Evolutionary conservation across 768 basidiomycete species (phyloP), one percentile per base, ranked within the genome.

Genomic region (Macrolepiota dolichaula): DNA sequence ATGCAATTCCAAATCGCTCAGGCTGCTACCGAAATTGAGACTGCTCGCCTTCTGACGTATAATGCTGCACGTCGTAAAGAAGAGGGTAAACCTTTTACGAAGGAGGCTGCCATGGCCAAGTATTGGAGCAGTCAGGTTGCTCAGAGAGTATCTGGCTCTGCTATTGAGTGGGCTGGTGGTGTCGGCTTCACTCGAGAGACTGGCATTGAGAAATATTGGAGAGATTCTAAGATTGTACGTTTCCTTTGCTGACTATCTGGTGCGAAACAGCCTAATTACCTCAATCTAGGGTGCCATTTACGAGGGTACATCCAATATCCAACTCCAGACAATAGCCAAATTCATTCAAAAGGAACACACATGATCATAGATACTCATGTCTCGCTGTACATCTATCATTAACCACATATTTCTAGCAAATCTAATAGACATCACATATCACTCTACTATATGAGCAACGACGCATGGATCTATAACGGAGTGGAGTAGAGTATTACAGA

Each of bases 51-150:
- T 51, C 73, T 98, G 64, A 96, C 95, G 6, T 99, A 99, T 78
- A 98, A 98, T 68, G 96, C 96, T 22, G 96, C 97, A 42, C 81
- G 96, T 32, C 82, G 93, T 57, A 96, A 96, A 81, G 96, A 97
- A 73, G 91, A 95, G 72, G 94, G 94, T 9, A 79, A 80, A 69
- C 69, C 76, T 27, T 99, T 98, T 74, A 87, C 88, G 29, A 93
- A 92, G 74, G 92, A 98, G 75, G 96, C 97, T 11, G 97, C 97
- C 1, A 97, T 98, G 92, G 97, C 97, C 53, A 99, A 99, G 74
- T 96, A 91, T 69, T 93, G 87, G 81, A 83, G 89, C 24, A 94
- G 93, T 62, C 83, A 90, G 22, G 85, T 99, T 5, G 97, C 97
- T 13, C 92, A 96, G 74, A 80, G 82, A 46, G 95, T 97, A 1